Evolutionary conservation across 768 basidiomycete genomes (phyloP).

Genomic region (Termitomyces sp.): DNA sequence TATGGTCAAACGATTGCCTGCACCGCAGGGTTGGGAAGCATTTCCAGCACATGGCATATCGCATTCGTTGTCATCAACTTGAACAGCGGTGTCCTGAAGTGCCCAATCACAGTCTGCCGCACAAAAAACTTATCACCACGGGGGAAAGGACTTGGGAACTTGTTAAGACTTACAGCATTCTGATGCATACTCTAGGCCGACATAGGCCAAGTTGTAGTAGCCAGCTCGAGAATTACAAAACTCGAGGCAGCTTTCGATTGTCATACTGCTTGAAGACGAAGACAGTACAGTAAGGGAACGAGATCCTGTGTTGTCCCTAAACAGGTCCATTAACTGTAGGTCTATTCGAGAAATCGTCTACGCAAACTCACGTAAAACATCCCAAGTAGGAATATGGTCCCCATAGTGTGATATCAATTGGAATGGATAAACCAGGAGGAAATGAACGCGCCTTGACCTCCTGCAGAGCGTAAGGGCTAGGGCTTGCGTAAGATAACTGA

Average conservation of each 20-base stretch:
- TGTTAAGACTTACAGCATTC: conserved; percentile 4
- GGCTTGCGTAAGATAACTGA: not conserved
- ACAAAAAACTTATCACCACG: not conserved
- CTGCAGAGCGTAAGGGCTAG: not conserved
- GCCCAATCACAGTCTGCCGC: conserved; percentile 9
- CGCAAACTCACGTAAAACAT: conserved; percentile 9
- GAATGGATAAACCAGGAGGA: conserved; percentile 10
- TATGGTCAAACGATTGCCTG: conserved; percentile 4
- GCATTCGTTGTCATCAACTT: conserved; percentile 10
- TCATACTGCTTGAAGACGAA: not conserved
- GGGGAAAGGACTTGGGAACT: not conserved
- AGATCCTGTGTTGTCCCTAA: not conserved
- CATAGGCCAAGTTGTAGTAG: conserved; percentile 9
- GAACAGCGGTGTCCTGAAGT: conserved; percentile 7
- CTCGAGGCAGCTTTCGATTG: conserved; percentile 7
- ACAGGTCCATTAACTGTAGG: not conserved
- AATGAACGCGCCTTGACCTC: not conserved
- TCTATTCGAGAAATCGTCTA: not conserved
- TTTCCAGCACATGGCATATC: conserved; percentile 9
- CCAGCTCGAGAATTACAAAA: conserved; percentile 5
- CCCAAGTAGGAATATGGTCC: conserved; percentile 7
- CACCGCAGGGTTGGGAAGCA: conserved; percentile 8
- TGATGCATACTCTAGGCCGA: conserved; percentile 1
- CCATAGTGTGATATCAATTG: conserved; percentile 9
- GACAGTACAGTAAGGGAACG: conserved; percentile 8